Evolutionary conservation across 257 asterid species (phyloP).

Genomic region (Leonotis leonurus): DNA sequence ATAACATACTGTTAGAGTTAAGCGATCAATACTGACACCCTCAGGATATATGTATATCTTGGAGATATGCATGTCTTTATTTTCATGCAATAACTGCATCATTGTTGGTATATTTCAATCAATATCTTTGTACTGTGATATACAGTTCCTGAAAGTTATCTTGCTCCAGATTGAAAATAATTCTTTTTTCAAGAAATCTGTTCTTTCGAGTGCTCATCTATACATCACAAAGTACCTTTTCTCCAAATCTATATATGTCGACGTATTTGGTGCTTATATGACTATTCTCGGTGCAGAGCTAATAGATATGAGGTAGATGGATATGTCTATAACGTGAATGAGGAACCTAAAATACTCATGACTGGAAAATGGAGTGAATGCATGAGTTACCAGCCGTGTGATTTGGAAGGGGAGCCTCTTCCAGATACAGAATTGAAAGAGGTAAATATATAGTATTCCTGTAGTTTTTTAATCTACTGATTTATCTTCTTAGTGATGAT

Average conservation of each 20-base stretch:
- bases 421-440: constrained; percentile 83
- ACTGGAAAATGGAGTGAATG: constrained; percentile 95
- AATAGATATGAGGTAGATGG: constrained; percentile 98
- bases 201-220: neutral
- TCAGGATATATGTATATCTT: neutral
- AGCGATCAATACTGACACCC: neutral
- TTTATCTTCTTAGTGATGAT: neutral
- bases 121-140: neutral
- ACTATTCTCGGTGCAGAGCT: constrained; percentile 49
- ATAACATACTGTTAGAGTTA: neutral
- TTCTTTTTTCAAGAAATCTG: neutral
- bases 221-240: neutral
- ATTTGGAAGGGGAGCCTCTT: constrained; percentile 93
- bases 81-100: neutral
- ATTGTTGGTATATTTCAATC: neutral
- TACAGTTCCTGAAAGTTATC: neutral
- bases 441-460: constrained; percentile 35
- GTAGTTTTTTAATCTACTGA: neutral
- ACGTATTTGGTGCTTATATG: constrained; percentile 19
- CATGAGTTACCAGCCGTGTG: constrained; percentile 92
- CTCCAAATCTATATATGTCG: neutral
- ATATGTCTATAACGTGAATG: constrained; percentile 77
- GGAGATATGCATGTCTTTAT: neutral
- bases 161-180: neutral
- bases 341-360: constrained; percentile 95